Evolutionary conservation across 1,284 basidiomycete genomes (phyloP).

Genomic region (Fomes fomentarius): DNA sequence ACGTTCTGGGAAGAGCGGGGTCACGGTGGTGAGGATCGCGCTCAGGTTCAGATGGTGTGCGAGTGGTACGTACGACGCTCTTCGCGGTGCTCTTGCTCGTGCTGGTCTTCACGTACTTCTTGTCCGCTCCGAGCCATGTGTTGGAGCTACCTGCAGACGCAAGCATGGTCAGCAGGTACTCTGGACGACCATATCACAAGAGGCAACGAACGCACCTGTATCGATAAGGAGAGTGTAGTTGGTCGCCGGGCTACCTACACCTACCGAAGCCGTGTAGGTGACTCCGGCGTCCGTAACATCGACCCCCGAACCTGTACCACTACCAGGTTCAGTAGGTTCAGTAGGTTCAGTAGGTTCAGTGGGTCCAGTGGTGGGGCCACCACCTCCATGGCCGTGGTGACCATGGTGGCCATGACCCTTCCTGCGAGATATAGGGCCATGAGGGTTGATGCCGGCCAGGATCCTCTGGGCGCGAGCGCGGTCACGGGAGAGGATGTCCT

Average conservation of each 20-base stretch:
- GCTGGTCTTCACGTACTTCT: constrained; percentile 43
- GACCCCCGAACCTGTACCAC: constrained; percentile 38
- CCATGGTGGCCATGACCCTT: constrained; percentile 30
- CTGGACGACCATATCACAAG: too few species aligned
- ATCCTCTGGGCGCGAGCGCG: constrained; percentile 56
- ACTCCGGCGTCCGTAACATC: constrained; percentile 60
- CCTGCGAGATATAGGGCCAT: constrained; percentile 46
- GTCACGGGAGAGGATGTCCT: constrained; percentile 55
- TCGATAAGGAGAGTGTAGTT: constrained; percentile 61
- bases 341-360: constrained; percentile 13
- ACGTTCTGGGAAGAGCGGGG: constrained; percentile 36
- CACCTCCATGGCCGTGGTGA: constrained; percentile 31
- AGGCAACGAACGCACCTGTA: constrained; percentile 47
- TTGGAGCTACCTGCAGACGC: constrained; percentile 38
- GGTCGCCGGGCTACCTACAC: constrained; percentile 62
- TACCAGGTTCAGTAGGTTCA: constrained; percentile 2
- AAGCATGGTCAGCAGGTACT: too few species aligned
- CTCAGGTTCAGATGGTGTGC: not conserved
- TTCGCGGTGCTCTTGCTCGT: constrained; percentile 48
- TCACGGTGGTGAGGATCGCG: not conserved
- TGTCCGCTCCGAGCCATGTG: constrained; percentile 58
- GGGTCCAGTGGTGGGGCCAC: too few species aligned
- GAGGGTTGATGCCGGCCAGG: constrained; percentile 49
- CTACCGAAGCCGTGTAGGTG: constrained; percentile 55
- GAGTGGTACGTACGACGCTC: constrained; percentile 37